A percentile compares a stretch with the other conserved stretches of the same genome.
These are phyloP conservation scores for Grigorovia transvaalensis DNA, from an alignment of 805 yeast species.

Conservation along the genomic window DNA sequence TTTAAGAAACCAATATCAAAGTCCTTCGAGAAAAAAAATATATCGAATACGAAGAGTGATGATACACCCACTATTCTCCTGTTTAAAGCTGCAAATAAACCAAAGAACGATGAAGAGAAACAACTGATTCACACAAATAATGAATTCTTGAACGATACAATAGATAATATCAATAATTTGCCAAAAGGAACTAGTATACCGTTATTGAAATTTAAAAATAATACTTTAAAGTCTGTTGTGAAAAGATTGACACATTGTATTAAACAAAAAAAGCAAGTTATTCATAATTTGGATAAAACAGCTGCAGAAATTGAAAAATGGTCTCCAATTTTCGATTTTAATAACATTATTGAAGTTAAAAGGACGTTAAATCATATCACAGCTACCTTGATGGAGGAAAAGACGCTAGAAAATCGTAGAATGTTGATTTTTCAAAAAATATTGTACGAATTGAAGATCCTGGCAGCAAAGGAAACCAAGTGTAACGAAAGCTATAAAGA, in stretches of 20 bases:
- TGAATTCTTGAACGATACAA: not conserved
- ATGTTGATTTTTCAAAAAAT: not conserved
- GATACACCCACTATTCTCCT: not conserved
- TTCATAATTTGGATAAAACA: not conserved
- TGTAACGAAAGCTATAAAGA: not conserved
- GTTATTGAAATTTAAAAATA: not conserved
- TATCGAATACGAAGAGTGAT: not conserved
- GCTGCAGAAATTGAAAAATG: not conserved
- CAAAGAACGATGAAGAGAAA: not conserved
- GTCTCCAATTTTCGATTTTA: not conserved
- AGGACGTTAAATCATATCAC: not conserved
- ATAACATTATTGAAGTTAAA: not conserved
- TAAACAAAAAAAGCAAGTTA: not conserved
- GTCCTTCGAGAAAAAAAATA: not conserved
- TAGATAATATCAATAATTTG: not conserved
- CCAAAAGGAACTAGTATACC: not conserved
- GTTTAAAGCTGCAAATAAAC: not conserved
- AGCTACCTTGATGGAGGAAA: not conserved
- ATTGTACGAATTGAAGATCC: conserved; percentile 1
- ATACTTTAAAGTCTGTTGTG: not conserved
- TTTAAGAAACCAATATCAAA: not conserved
- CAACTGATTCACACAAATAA: not conserved
- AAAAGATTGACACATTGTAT: not conserved
- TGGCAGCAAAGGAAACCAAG: conserved; percentile 19
- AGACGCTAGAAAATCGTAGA: not conserved